phyloP scores from a whole-genome alignment of 331 rosid species.

The Pyracantha coccinea region DNA sequence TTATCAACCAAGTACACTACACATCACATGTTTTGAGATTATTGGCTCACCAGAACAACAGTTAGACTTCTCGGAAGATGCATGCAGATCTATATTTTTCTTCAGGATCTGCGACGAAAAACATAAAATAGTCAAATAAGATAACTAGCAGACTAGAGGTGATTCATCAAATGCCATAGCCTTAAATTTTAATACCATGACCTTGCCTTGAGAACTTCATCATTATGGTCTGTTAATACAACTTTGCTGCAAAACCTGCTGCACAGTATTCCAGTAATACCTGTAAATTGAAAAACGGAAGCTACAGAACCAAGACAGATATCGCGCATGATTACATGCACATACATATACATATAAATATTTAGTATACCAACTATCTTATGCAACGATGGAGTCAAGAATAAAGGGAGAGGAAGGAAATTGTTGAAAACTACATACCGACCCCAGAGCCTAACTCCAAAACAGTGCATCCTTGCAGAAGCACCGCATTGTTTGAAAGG shows the following conservation, averaged over 20 bases:
- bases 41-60: constrained; percentile 44
- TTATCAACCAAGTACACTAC: background rate
- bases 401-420: background rate
- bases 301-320: background rate
- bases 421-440: constrained; percentile 42
- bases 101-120: constrained; percentile 58
- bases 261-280: constrained; percentile 81
- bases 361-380: background rate
- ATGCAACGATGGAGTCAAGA: background rate
- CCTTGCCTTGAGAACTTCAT: constrained; percentile 86
- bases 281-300: constrained; percentile 29
- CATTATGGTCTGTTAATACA: constrained; percentile 84
- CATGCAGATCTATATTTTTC: constrained; percentile 78
- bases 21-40: background rate
- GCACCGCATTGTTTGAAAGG: constrained; percentile 52
- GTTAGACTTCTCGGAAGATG: constrained; percentile 38
- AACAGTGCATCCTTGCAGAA: constrained; percentile 56
- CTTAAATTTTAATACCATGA: constrained; percentile 17
- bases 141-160: constrained; percentile 5
- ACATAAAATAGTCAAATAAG: constrained; percentile 14
- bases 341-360: background rate
- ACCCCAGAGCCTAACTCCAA: constrained; percentile 95
- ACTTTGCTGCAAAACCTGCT: constrained; percentile 76
- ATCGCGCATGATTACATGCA: background rate
- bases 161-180: constrained; percentile 6